Base-by-base conservation (phyloP, 2,329 filamentous ascomycete species). In the Thielaviopsis populi region DNA sequence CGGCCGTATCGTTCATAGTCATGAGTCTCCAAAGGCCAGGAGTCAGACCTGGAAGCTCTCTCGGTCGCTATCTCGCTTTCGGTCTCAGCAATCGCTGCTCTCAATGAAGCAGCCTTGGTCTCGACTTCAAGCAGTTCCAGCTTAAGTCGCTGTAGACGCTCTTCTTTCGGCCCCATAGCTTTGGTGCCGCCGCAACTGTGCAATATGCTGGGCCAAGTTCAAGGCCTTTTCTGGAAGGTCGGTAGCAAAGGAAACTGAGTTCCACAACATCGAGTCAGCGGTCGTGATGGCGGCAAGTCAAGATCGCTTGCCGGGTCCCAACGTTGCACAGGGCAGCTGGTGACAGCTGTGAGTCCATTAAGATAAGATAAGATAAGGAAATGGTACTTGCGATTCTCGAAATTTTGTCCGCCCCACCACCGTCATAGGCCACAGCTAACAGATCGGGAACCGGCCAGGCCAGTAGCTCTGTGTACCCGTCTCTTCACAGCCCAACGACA, bases 1-100 rank as follows among this genome's bases (percentile, higher is more conserved):
- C 92, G 80, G 7, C 89, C 91, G 75, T 97, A 97, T 67, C 91
- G 82, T 68, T 83, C 83, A 72, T 96, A 96, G 69, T 96, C 91
- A 4, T 87, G 82, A 17, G 78, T 75, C 3, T 75, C 73, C 1
- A 96, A 77, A 0, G 88, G 89, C 86, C 89, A 92, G 68, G 76
- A 81, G 75, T 75, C 77, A 0, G 58, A n/a, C 15, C 37, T 54
- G 24, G 33, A 43, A n/a, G 17, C 8, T 37, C 17, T 50, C 1
- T 40, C 58, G 24, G 54, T 41, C 15, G 24, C 27, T 30, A 48
- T 22, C 17, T 62, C 41, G 43, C 17, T 41, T 53, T 61, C 56
- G 2, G 56, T 40, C 22, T 41, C 43, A 7, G 27, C 43, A 30
- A 63, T 56, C 3, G 42, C 19, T 30, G 40, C 37, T 48, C 42